A percentile compares a stretch with the other conserved stretches of the same genome.
These are phyloP conservation scores for Neurospora sp. DNA, from an alignment of 495 filamentous ascomycete genomes.

Conservation along the genomic window DNA sequence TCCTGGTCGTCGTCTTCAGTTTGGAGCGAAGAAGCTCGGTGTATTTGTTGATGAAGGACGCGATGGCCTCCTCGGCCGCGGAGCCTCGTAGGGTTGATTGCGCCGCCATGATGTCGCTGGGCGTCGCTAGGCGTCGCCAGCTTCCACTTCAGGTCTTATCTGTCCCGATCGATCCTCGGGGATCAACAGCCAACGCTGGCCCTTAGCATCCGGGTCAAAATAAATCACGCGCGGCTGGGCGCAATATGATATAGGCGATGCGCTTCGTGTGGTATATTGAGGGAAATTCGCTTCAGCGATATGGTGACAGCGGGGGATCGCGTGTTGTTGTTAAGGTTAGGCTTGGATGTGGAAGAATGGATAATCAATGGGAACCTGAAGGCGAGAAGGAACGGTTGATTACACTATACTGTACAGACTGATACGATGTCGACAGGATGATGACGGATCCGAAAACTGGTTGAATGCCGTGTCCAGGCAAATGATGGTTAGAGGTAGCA, in stretches of 20 bases:
- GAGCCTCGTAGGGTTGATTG: conserved; percentile 72
- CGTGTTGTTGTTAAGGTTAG: neutral
- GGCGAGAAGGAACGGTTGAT: neutral
- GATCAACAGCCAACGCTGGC: neutral
- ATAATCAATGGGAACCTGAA: neutral
- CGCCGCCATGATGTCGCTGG: conserved; percentile 55
- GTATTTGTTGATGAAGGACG: conserved; percentile 59
- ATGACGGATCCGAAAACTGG: neutral
- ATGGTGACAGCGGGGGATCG: neutral
- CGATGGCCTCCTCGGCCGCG: conserved; percentile 55
- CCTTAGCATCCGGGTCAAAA: neutral
- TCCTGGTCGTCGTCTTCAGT: conserved; percentile 51
- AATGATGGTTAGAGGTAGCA: neutral
- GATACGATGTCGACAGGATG: neutral
- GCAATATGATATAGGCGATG: neutral
- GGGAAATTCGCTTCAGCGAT: neutral
- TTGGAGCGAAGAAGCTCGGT: conserved; percentile 48
- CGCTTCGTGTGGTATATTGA: neutral
- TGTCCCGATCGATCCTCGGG: neutral
- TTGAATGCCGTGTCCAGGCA: neutral
- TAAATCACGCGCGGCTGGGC: neutral
- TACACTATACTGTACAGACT: neutral
- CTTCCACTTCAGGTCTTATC: neutral
- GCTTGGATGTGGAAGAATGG: neutral
- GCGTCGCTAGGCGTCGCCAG: neutral